These are phyloP conservation scores for Cunninghamia lanceolata DNA, from an alignment of 75 land plant genomes.

Conservation along the genomic window DNA sequence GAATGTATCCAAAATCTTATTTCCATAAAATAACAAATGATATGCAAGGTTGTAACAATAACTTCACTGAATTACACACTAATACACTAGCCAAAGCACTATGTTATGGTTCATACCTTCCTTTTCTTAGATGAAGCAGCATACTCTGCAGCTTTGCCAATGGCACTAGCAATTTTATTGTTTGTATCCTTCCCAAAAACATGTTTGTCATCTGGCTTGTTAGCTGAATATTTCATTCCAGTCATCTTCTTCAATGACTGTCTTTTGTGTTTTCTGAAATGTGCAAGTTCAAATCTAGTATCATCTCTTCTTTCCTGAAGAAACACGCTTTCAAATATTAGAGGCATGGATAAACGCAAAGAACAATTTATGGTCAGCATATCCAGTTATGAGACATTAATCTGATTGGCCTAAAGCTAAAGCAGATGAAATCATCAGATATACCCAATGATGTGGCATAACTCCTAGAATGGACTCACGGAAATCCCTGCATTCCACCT, in stretches of 20 bases:
- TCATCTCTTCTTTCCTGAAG: conserved; percentile 92
- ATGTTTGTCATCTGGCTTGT: conserved; percentile 72
- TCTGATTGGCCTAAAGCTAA: background rate
- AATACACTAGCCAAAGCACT: background rate
- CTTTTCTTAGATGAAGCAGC: conserved; percentile 64
- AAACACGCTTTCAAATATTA: background rate
- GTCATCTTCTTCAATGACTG: conserved; percentile 62
- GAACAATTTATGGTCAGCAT: background rate
- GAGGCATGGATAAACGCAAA: background rate
- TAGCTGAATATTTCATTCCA: conserved; percentile 45
- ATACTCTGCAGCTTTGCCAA: conserved; percentile 77
- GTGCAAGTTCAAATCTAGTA: conserved; percentile 68
- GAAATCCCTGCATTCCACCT: conserved; percentile 93
- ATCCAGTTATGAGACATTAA: background rate
- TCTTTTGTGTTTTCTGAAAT: conserved; percentile 86
- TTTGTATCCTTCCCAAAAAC: conserved; percentile 79
- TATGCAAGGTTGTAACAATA: background rate
- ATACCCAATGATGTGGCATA: conserved; percentile 98
- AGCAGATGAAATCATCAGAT: background rate
- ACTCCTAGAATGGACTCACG: conserved; percentile 92
- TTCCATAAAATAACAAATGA: background rate
- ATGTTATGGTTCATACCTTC: conserved; percentile 42
- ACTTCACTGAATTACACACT: background rate
- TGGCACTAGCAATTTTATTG: conserved; percentile 65
- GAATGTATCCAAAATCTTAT: background rate